Evolutionary conservation across 495 filamentous ascomycete genomes (phyloP).

Genomic region (Aspergillus cristatus): DNA sequence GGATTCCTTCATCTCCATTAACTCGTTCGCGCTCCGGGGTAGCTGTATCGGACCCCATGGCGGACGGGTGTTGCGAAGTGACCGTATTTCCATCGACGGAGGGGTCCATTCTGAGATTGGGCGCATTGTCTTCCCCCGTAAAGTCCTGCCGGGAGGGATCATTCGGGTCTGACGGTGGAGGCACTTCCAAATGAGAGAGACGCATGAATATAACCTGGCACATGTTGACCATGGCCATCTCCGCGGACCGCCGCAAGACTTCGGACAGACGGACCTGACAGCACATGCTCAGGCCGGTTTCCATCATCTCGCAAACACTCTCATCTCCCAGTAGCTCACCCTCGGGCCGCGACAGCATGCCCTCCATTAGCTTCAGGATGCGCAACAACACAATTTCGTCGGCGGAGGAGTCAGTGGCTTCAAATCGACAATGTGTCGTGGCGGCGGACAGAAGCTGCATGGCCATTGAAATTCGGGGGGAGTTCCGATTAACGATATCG

Average conservation of each 20-base stretch:
- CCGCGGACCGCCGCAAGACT: slow-evolving; percentile 79
- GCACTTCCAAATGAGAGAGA: slow-evolving; percentile 73
- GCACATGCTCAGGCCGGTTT: slow-evolving; percentile 94
- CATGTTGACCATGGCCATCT: slow-evolving; percentile 98
- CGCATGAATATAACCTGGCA: slow-evolving; percentile 95
- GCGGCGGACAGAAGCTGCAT: slow-evolving; percentile 94
- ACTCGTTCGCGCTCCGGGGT: slow-evolving; percentile 24
- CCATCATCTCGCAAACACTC: slow-evolving; percentile 99
- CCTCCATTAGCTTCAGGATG: slow-evolving; percentile 96
- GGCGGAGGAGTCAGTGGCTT: slow-evolving; percentile 86
- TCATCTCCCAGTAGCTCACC: slow-evolving; percentile 89
- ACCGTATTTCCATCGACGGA: slow-evolving; percentile 65
- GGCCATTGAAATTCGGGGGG: slow-evolving; percentile 74
- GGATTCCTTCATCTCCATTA: slow-evolving; percentile 22
- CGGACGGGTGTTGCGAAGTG: slow-evolving; percentile 37
- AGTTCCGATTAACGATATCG: slow-evolving; percentile 72
- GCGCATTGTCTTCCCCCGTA: slow-evolving; percentile 41
- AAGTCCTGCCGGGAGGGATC: slow-evolving; percentile 39
- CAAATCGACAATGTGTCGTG: slow-evolving; percentile 96
- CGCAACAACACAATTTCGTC: slow-evolving; percentile 91
- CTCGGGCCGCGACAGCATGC: slow-evolving; percentile 87
- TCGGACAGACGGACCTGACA: slow-evolving; percentile 89
- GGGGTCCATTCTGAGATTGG: slow-evolving; percentile 75
- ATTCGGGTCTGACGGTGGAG: slow-evolving; percentile 49
- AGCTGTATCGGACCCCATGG: slow-evolving; percentile 34